Base-by-base conservation (phyloP, 2,329 filamentous ascomycete genomes). In the Elsinoe australis region DNA sequence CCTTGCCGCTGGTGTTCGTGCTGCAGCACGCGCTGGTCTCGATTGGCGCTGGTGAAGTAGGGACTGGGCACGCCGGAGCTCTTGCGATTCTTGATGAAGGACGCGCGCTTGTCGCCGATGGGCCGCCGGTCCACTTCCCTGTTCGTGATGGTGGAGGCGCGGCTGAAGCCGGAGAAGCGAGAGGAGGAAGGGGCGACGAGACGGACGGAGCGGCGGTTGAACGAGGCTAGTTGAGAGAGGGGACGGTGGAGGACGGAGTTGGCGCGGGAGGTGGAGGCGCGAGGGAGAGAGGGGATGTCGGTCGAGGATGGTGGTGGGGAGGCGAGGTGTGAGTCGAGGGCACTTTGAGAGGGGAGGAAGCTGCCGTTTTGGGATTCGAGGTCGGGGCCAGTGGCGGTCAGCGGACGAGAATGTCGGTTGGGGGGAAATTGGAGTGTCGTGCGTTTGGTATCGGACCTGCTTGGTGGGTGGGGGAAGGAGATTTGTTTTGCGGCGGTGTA, bases 11-110 rank as follows among this genome's bases (percentile, higher is more conserved):
- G n/a, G 15, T 34, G 14, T 17, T 7, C 14, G 28, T 14, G 26
- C 7, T 29, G 5, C n/a, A n/a, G 35, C 18, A 5, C 22, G n/a
- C 26, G 3, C 28, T 24, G 17, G 15, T n/a, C 3, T 21, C 14
- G 41, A 29, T 28, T 24, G 12, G 54, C 58, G 33, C 63, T 63
- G 4, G 63, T 61, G 50, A 71, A 71, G 28, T 71, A 64, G 29
- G 57, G 60, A 41, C 55, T 60, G 3, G 67, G 64, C 10, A 62
- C 59, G 24, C 59, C 61, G 9, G 59, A 63, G 14, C 62, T 63
- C 2, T 64, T 64, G 28, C 69, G 62, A 49, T 70, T 67, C 12
- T 63, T 57, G 34, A 70, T 66, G 53, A 65, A 71, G 10, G 65
- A 69, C 44, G 63, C 59, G 5, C 69, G 62, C 49, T 67, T 68